phyloP scores from a whole-genome alignment of 2,329 filamentous ascomycete species.

The Botrytis fabae region DNA sequence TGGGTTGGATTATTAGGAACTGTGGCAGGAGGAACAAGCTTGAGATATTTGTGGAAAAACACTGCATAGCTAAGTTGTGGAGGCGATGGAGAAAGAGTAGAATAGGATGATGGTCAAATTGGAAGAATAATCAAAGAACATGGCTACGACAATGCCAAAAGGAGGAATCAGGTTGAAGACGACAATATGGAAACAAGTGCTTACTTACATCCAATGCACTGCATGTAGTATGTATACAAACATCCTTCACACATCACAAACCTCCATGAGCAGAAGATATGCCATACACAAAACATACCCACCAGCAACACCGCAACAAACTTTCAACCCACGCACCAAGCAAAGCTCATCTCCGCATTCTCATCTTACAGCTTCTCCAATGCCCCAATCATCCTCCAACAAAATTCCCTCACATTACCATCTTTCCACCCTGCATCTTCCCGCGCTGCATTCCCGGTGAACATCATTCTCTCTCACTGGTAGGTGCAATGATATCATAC shows the following conservation, averaged over 20 bases:
- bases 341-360: not conserved
- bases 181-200: not conserved
- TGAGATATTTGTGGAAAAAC: conserved; percentile 48
- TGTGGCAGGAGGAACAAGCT: conserved; percentile 48
- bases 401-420: not conserved
- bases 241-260: not conserved
- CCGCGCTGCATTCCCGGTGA: not conserved
- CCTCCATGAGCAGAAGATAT: not conserved
- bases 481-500: not conserved
- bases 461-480: not conserved
- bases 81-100: not conserved
- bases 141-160: not conserved
- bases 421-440: not conserved
- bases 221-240: conserved; percentile 4
- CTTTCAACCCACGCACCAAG: not conserved
- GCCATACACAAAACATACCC: not conserved
- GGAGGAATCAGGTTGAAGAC: not conserved
- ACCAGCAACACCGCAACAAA: not conserved
- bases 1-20: conserved; percentile 59
- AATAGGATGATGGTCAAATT: not conserved
- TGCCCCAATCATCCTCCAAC: too few relatives aligned
- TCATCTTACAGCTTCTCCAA: not conserved
- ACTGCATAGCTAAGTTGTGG: conserved; percentile 12
- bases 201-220: not conserved
- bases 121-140: not conserved